A percentile compares a stretch with the other conserved stretches of the same genome.
Evolutionary conservation across 73 alveolate species (phyloP).

Genomic region (Paramecium sexaurelia): DNA sequence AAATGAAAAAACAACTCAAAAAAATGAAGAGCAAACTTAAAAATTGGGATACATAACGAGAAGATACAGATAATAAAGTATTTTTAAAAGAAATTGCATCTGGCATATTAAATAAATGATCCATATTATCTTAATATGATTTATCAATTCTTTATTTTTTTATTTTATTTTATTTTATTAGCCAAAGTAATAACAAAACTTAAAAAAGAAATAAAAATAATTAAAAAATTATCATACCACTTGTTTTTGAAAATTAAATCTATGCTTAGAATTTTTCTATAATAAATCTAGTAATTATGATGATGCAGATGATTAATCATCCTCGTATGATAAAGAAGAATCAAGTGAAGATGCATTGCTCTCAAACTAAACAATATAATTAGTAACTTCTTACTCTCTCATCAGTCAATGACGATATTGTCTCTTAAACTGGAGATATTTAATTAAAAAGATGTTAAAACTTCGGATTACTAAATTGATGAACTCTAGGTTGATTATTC

Average conservation of each 20-base stretch:
- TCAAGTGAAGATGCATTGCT: slow-evolving; percentile 5
- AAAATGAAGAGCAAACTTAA: slow-evolving; percentile 9
- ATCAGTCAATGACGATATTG: slow-evolving; percentile 44
- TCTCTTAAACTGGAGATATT: slow-evolving; percentile 40
- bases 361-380: not conserved
- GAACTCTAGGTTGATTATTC: not conserved
- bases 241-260: slow-evolving; percentile 19
- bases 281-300: not conserved
- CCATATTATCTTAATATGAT: not conserved
- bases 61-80: not conserved
- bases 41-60: not conserved
- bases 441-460: not conserved
- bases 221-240: not conserved
- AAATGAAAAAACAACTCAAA: slow-evolving; percentile 1
- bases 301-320: not conserved
- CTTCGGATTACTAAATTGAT: not conserved
- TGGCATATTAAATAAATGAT: not conserved
- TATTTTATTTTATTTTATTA: not conserved
- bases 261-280: not conserved
- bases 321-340: slow-evolving; percentile 33
- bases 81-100: slow-evolving; percentile 6
- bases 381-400: not conserved
- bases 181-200: not conserved
- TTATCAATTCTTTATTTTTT: not conserved
- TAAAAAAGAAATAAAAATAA: not conserved